Evolutionary conservation across 2,329 filamentous ascomycete genomes (phyloP).

Genomic region (Sporothrix dimorphospora): DNA sequence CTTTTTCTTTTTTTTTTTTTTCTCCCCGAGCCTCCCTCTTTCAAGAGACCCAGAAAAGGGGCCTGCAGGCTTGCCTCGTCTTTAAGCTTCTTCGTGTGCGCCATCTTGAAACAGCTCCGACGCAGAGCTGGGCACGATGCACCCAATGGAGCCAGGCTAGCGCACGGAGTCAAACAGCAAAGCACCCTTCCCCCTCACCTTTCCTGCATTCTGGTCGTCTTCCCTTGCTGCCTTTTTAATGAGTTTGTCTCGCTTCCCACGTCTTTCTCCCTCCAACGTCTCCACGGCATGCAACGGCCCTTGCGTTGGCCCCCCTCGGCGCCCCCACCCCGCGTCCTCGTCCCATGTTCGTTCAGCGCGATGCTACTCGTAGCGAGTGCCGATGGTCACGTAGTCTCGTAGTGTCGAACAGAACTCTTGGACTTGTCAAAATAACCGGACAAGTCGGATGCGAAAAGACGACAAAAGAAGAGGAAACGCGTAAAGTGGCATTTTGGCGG

Average conservation of each 20-base stretch:
- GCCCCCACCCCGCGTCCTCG: neutral
- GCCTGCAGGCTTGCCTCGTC: slow-evolving; percentile 15
- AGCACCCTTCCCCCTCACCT: neutral
- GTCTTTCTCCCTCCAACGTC: neutral
- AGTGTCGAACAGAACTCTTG: too few relatives aligned
- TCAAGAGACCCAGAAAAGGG: neutral
- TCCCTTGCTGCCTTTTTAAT: slow-evolving; percentile 2
- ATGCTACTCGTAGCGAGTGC: neutral
- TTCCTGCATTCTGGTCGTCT: neutral
- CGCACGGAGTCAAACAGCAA: neutral
- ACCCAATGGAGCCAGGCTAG: neutral
- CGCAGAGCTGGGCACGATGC: slow-evolving; percentile 5
- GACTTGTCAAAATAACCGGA: too few relatives aligned
- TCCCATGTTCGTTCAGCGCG: neutral
- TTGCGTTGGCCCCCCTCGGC: neutral
- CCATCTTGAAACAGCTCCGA: slow-evolving; percentile 20
- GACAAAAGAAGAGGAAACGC: neutral
- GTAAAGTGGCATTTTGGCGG: slow-evolving; percentile 16
- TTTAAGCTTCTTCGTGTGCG: slow-evolving; percentile 11
- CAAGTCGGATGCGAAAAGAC: neutral
- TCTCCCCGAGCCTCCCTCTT: neutral
- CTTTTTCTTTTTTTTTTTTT: neutral
- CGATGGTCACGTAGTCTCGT: neutral
- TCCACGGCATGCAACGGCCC: slow-evolving; percentile 9
- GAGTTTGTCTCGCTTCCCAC: slow-evolving; percentile 4